Evolutionary conservation across 179 eudicot genomes (phyloP).

Genomic region (Silene noctiflora): DNA sequence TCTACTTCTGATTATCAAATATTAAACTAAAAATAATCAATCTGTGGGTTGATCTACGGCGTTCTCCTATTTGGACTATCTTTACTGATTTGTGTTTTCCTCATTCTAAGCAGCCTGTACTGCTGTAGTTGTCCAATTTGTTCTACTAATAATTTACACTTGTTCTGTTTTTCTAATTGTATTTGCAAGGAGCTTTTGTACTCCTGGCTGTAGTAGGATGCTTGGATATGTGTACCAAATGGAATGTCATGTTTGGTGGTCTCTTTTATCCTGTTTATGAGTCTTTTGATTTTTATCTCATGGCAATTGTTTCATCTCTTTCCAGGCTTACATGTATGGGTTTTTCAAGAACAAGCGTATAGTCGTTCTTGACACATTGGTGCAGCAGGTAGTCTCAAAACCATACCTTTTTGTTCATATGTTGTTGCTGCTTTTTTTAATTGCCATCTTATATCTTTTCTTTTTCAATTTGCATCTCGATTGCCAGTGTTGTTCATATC

Average conservation of each 20-base stretch:
- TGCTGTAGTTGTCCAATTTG: neutral
- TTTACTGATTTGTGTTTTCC: neutral
- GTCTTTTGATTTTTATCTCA: neutral
- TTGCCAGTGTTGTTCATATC: no score
- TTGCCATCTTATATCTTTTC: neutral
- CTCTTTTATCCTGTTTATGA: neutral
- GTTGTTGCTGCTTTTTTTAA: neutral
- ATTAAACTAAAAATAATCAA: neutral
- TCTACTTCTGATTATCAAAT: neutral
- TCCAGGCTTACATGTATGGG: constrained; percentile 99
- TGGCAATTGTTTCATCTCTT: constrained; percentile 8
- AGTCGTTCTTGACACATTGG: constrained; percentile 88
- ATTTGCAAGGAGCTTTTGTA: neutral
- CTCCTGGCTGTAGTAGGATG: neutral
- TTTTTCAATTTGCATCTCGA: constrained; percentile 1
- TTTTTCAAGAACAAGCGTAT: constrained; percentile 97
- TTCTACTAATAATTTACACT: neutral
- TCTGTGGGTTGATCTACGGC: neutral
- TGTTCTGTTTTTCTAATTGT: neutral
- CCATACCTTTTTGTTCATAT: neutral
- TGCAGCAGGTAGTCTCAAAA: constrained; percentile 61
- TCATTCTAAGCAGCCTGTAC: neutral
- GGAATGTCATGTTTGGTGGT: neutral
- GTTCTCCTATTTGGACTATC: constrained; percentile 6
- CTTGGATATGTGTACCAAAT: neutral